Base-by-base conservation (phyloP, 2,329 filamentous ascomycete genomes). In the Phyllosticta citrichinensis region DNA sequence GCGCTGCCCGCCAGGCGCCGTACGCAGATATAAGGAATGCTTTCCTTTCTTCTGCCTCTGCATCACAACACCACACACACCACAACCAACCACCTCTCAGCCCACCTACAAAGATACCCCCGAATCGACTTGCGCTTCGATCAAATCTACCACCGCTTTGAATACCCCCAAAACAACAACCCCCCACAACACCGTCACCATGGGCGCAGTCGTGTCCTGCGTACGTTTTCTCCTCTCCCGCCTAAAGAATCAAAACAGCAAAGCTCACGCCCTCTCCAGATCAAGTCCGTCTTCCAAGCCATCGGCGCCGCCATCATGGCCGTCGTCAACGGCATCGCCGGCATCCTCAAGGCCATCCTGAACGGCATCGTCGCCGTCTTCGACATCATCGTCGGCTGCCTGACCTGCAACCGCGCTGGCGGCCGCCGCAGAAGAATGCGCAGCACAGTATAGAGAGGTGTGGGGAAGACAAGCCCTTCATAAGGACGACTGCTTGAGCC, bases 171-270 rank as follows among this genome's bases (percentile, higher is more conserved):
- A 56, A 47, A 57, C 22, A 22, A 22, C 22, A 50, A 30, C 27
- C 60, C n/a, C 50, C 27, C 35, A 50, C 64, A 60, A 66, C 65
- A 63, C 69, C 63, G 65, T 66, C 65, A 86, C 74, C 67, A 93
- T 94, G 89, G 89, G 89, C 78, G 88, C 87, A 75, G 86, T 94
- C 70, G 80, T 91, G 66, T 92, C 88, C 73, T 92, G 89, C 73
- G 89, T 93, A 89, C 70, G 88, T 82, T 40, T 57, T 22, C n/a
- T n/a, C n/a, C n/a, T 40, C 24, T 14, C 52, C 53, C n/a, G n/a
- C 50, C 52, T 22, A 20, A 30, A 19, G 24, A 22, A 27, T 56
- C 25, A 12, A 24, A 11, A 19, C 9, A 22, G 17, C 17, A n/a
- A 30, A 27, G 47, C 69, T 72, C 66, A 73, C 65, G 64, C 6